phyloP scores from a whole-genome alignment of 306 rosid genomes.

The Crotalaria pallida region DNA sequence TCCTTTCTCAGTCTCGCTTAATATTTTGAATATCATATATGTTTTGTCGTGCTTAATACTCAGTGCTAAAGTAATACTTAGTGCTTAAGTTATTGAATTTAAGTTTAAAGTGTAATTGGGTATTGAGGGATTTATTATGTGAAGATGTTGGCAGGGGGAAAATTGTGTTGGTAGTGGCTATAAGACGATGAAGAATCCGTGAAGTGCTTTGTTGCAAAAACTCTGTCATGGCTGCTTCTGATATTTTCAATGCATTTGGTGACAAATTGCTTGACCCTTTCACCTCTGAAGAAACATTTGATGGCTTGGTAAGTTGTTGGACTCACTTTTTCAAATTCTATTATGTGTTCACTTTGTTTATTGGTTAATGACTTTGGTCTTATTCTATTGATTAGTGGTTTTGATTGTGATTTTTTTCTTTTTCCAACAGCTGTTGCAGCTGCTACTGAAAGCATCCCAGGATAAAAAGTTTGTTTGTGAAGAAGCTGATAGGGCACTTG shows the following conservation, averaged over 20 bases:
- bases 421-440: no score
- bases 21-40: no score
- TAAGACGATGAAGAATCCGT: slow-evolving; percentile 86
- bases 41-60: no score
- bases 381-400: no score
- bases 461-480: slow-evolving; percentile 81
- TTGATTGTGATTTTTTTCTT: no score
- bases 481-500: slow-evolving; percentile 79
- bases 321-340: neutral
- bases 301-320: slow-evolving; percentile 60
- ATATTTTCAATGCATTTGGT: no score
- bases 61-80: no score
- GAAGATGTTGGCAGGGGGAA: slow-evolving; percentile 45
- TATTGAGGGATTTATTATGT: slow-evolving; percentile 2
- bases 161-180: slow-evolving; percentile 53
- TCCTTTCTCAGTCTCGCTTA: no score
- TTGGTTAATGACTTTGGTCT: no score
- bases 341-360: no score
- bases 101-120: neutral
- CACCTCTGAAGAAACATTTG: slow-evolving; percentile 64
- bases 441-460: no score
- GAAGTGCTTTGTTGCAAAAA: slow-evolving; percentile 90
- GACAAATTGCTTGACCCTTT: no score
- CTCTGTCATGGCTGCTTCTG: slow-evolving; percentile 92
- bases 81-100: neutral